Percentiles rank a stretch among this genome's conserved stretches.
Evolutionary conservation across 495 filamentous ascomycete genomes (phyloP).

Genomic region (Annulohypoxylon moriforme): DNA sequence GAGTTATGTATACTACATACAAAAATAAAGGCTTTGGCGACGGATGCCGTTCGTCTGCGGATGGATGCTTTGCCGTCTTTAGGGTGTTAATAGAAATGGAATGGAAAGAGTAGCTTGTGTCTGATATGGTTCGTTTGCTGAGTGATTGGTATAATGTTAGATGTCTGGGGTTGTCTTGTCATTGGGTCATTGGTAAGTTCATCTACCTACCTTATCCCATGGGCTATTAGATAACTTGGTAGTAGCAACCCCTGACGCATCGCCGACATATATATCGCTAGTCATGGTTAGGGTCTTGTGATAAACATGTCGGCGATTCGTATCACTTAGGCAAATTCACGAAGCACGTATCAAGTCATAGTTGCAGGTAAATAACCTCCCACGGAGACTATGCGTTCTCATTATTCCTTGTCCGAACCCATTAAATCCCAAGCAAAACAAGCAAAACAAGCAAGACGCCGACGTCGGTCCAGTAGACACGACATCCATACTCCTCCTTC

Average conservation of each 20-base stretch:
- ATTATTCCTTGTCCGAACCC: too few relatives aligned
- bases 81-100: constrained; percentile 11
- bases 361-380: too few relatives aligned
- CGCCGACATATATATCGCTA: background rate
- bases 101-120: background rate
- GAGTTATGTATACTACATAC: constrained; percentile 8
- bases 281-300: background rate
- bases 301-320: background rate
- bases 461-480: too few relatives aligned
- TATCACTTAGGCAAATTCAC: background rate
- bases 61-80: background rate
- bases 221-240: background rate
- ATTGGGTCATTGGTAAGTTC: background rate
- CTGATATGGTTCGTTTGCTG: background rate
- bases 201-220: background rate
- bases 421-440: too few relatives aligned
- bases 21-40: background rate
- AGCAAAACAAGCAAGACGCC: too few relatives aligned
- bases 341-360: background rate
- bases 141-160: background rate
- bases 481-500: too few relatives aligned
- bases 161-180: background rate
- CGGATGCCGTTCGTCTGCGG: background rate
- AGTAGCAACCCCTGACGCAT: background rate
- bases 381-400: too few relatives aligned